Conservation (phyloP, 805 yeast genomes). For the Ogataea dorogensis region DNA sequence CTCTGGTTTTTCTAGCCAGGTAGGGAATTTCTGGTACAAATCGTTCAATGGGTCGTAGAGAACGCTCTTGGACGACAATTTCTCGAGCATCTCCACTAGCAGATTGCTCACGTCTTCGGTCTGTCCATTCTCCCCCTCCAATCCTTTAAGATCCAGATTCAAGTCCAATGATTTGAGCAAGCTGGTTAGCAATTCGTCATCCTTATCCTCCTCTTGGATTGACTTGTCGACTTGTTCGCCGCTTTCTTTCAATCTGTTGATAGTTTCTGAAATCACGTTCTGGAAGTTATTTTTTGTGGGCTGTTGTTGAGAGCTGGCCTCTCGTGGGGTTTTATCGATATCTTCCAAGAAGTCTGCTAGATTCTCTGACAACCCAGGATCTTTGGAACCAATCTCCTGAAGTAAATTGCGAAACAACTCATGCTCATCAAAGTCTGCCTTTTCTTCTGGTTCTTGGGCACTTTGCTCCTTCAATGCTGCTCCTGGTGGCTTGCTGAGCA, state of each 20-base stretch:
- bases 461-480: conserved; percentile 26
- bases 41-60: conserved; percentile 87
- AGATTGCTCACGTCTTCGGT: conserved; percentile 48
- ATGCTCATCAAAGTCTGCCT: conserved; percentile 20
- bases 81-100: conserved; percentile 71
- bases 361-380: conserved; percentile 30
- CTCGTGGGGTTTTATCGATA: conserved; percentile 10
- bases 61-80: conserved; percentile 80
- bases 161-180: conserved; percentile 62
- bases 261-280: conserved; percentile 73
- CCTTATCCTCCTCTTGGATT: conserved; percentile 37
- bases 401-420: conserved; percentile 25
- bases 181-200: conserved; percentile 56
- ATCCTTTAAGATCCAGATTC: conserved; percentile 34
- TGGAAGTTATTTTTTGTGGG: conserved; percentile 47
- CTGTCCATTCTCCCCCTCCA: conserved; percentile 16
- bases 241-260: conserved; percentile 74
- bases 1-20: conserved; percentile 58
- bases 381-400: conserved; percentile 25
- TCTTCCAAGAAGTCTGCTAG: conserved; percentile 24
- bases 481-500: conserved; percentile 62
- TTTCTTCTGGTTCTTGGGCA: conserved; percentile 18
- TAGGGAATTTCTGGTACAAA: conserved; percentile 67
- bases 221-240: conserved; percentile 68
- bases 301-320: conserved; percentile 9